Conservation (phyloP, 108 stramenopile species). For the Cylindrotheca fusiformis region DNA sequence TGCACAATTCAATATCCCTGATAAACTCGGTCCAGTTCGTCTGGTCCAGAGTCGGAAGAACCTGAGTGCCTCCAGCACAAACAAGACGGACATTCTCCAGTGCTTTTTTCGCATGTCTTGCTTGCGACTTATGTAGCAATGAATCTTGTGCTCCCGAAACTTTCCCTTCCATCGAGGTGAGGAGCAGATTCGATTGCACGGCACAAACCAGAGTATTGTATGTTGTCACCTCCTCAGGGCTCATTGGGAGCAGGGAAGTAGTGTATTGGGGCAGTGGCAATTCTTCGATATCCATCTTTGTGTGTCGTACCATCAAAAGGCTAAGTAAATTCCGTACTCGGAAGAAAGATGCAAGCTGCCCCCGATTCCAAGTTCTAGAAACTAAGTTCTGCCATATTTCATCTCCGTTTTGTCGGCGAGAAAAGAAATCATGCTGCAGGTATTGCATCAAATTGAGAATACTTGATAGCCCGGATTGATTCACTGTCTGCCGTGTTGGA, state of each 20-base stretch:
- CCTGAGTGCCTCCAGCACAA: slow-evolving; percentile 67
- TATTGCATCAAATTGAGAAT: slow-evolving; percentile 60
- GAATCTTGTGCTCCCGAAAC: slow-evolving; percentile 81
- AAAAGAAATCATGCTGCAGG: slow-evolving; percentile 72
- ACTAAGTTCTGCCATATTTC: slow-evolving; percentile 55
- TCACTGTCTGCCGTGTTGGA: slow-evolving; percentile 64
- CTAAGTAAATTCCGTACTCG: slow-evolving; percentile 53
- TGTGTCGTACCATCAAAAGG: slow-evolving; percentile 81
- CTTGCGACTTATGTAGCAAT: slow-evolving; percentile 65
- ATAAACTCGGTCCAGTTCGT: slow-evolving; percentile 65
- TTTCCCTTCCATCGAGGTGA: slow-evolving; percentile 78
- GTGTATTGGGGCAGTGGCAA: slow-evolving; percentile 53
- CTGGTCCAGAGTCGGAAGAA: slow-evolving; percentile 44
- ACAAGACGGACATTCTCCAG: slow-evolving; percentile 70
- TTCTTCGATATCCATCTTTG: slow-evolving; percentile 66
- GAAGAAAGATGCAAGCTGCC: slow-evolving; percentile 56
- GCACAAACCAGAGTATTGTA: slow-evolving; percentile 80
- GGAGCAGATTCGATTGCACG: slow-evolving; percentile 59
- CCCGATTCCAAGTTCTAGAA: slow-evolving; percentile 48
- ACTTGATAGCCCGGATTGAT: slow-evolving; percentile 45
- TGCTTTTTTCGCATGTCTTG: slow-evolving; percentile 55
- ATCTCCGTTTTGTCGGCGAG: slow-evolving; percentile 45
- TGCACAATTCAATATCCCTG: slow-evolving; percentile 37
- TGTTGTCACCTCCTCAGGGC: slow-evolving; percentile 47
- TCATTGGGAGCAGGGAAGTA: slow-evolving; percentile 46